These are phyloP conservation scores for Pueraria montana DNA, from an alignment of 306 rosid species.

Conservation along the genomic window DNA sequence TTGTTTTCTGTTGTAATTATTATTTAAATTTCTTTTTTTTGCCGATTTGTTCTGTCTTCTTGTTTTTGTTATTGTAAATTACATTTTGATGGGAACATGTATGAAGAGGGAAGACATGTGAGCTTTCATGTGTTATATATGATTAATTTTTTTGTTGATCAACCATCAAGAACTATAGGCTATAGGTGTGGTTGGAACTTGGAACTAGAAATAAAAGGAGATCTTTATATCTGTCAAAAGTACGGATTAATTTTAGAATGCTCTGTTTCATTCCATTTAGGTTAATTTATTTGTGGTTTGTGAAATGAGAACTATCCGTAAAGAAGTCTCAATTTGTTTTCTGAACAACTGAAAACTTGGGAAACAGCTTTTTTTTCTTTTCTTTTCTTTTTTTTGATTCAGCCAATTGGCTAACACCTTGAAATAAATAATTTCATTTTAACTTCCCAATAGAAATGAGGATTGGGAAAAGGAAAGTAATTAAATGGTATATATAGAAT, in stretches of 20 bases:
- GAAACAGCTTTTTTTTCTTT: neutral
- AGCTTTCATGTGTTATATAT: neutral
- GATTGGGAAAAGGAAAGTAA: slow-evolving; percentile 10
- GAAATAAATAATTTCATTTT: neutral
- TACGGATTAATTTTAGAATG: slow-evolving; percentile 2
- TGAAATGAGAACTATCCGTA: slow-evolving; percentile 29
- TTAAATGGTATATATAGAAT: slow-evolving; percentile 3
- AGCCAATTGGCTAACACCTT: neutral
- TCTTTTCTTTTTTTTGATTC: neutral
- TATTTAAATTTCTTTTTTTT: neutral
- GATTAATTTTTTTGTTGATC: neutral
- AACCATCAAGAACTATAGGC: slow-evolving; percentile 7
- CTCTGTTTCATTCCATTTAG: neutral
- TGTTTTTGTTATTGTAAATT: slow-evolving; percentile 18
- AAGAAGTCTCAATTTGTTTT: slow-evolving; percentile 27
- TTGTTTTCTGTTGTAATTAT: neutral
- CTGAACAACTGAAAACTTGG: slow-evolving; percentile 24
- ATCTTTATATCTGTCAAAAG: slow-evolving; percentile 8
- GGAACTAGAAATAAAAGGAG: slow-evolving; percentile 6
- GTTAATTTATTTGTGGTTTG: slow-evolving; percentile 9
- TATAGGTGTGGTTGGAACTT: neutral
- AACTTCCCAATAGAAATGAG: slow-evolving; percentile 2
- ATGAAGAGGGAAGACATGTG: neutral
- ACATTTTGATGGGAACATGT: neutral
- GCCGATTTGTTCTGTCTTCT: neutral